A percentile compares a stretch with the other conserved stretches of the same genome.
Evolutionary conservation across 163 green algal genomes (phyloP).

Genomic region (Volvox carteri): DNA sequence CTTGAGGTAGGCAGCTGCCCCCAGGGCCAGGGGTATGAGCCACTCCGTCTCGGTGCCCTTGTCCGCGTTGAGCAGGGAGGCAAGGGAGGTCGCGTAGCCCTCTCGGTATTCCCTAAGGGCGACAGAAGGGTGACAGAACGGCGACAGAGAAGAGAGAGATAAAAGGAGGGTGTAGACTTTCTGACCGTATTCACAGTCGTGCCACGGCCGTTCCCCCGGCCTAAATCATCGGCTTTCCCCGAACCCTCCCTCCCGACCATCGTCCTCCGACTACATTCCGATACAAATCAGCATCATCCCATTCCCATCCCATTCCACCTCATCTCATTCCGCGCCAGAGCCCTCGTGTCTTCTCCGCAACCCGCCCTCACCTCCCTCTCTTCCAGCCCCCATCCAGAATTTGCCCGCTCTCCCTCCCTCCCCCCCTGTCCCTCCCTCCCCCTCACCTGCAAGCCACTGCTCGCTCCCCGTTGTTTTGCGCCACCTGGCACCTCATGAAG

Average conservation of each 20-base stretch:
- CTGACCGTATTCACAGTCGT: no score
- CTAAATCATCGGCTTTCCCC: no score
- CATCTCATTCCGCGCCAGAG: no score
- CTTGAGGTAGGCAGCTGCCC: constrained; percentile 52
- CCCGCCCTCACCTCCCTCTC: not conserved
- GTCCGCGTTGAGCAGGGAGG: constrained; percentile 50
- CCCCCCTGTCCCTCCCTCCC: not conserved
- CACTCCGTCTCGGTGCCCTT: constrained; percentile 53
- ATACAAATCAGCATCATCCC: no score
- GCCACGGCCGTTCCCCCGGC: no score
- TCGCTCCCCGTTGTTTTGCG: constrained; percentile 55
- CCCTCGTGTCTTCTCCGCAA: no score
- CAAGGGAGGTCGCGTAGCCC: constrained; percentile 22
- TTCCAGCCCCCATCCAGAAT: not conserved
- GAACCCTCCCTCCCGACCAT: no score
- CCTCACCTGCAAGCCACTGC: constrained; percentile 58
- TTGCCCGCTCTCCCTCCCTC: not conserved
- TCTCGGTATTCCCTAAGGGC: constrained; percentile 43
- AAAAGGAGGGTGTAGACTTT: no score
- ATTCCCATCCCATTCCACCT: no score
- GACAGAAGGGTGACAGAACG: no score
- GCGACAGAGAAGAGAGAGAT: no score
- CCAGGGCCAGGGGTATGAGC: constrained; percentile 58
- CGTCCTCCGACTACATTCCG: no score
- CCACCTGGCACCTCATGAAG: constrained; percentile 56